Percentiles rank a stretch among this genome's conserved stretches.
Conservation (phyloP, 129 eudicot genomes). For the Flaveria bidentis region DNA sequence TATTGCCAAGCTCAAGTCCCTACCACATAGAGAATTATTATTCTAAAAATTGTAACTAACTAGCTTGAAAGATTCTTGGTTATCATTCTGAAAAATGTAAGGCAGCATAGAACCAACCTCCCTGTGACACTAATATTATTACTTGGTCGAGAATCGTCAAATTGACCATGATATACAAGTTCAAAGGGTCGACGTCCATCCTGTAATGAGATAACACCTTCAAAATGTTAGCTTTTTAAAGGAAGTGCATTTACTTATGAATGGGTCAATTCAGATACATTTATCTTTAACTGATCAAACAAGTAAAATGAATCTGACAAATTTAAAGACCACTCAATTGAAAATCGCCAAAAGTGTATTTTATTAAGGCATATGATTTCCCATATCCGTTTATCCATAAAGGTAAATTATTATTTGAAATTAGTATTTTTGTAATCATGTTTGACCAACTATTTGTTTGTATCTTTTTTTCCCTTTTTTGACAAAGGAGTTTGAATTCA, state of each 20-base stretch:
- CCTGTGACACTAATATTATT: conserved; percentile 75
- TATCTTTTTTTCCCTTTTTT: too few relatives aligned
- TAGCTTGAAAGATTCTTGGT: conserved; percentile 19
- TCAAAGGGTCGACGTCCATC: conserved; percentile 97
- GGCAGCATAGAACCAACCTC: conserved; percentile 52
- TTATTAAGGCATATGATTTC: too few relatives aligned
- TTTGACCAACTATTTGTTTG: too few relatives aligned
- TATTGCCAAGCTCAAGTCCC: conserved; percentile 89
- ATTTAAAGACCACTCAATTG: too few relatives aligned
- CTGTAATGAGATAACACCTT: conserved; percentile 43
- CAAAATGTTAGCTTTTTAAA: background rate
- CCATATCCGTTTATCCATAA: too few relatives aligned
- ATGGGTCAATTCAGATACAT: background rate
- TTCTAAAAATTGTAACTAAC: background rate
- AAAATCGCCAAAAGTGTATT: too few relatives aligned
- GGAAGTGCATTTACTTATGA: background rate
- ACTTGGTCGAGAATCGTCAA: conserved; percentile 96
- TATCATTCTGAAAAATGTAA: conserved; percentile 13
- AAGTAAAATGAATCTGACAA: too few relatives aligned
- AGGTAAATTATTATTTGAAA: too few relatives aligned
- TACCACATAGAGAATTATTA: conserved; percentile 30
- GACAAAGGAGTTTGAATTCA: too few relatives aligned
- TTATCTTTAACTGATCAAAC: background rate
- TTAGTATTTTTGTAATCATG: too few relatives aligned
- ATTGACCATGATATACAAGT: conserved; percentile 96